Percentiles rank a stretch among this genome's conserved stretches.
phyloP scores from a whole-genome alignment of 2,329 filamentous ascomycete species.

The Fusarium brachygibbosum region DNA sequence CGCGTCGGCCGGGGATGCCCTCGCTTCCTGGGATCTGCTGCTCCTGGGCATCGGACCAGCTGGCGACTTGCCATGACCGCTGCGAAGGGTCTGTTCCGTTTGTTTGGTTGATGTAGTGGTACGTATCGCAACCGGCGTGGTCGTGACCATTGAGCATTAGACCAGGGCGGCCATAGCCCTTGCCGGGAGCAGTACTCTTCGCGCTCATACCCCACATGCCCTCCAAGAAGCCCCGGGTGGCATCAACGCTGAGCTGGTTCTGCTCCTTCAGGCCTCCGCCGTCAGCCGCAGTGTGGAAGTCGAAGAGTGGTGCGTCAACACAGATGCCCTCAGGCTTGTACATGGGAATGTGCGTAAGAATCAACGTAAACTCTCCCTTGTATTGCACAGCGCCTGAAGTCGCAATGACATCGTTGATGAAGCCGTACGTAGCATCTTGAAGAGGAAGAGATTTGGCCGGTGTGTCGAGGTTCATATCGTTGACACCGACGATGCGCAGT shows the following conservation, averaged over 20 bases:
- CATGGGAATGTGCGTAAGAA: constrained; percentile 92
- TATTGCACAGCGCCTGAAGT: constrained; percentile 72
- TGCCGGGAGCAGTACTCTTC: constrained; percentile 67
- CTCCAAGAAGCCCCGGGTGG: constrained; percentile 82
- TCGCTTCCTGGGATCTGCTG: constrained; percentile 58
- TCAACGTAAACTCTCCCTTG: constrained; percentile 78
- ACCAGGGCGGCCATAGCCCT: constrained; percentile 77
- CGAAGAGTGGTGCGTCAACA: constrained; percentile 85
- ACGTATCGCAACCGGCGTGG: constrained; percentile 92
- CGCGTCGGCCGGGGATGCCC: constrained; percentile 76
- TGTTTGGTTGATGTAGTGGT: constrained; percentile 82
- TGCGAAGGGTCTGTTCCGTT: constrained; percentile 56
- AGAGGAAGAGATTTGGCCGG: constrained; percentile 77
- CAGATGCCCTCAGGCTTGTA: constrained; percentile 87
- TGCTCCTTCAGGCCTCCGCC: constrained; percentile 87
- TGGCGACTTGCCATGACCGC: constrained; percentile 64
- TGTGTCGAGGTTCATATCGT: constrained; percentile 93
- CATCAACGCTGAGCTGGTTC: constrained; percentile 83
- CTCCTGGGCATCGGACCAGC: constrained; percentile 61
- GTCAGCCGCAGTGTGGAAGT: constrained; percentile 76
- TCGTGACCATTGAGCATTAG: constrained; percentile 94
- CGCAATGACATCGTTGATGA: constrained; percentile 77
- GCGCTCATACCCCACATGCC: constrained; percentile 85
- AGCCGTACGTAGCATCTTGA: constrained; percentile 82
- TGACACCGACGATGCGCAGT: constrained; percentile 86